phyloP scores from a whole-genome alignment of 352 stramenopile genomes.

The Elongisporangium undulatum region DNA sequence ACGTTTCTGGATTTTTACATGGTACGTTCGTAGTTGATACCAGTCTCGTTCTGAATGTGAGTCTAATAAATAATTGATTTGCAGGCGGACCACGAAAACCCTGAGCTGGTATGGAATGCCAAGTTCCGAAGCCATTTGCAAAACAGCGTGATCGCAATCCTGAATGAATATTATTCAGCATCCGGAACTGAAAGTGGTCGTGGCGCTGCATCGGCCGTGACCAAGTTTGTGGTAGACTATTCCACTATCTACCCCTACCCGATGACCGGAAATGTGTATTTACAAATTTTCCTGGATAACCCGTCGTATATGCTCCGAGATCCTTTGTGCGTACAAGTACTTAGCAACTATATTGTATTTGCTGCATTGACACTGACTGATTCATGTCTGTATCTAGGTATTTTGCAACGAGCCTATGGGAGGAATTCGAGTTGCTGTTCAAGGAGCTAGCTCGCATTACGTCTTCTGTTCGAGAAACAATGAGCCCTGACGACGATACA shows the following conservation, averaged over 20 bases:
- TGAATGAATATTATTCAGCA: constrained; percentile 74
- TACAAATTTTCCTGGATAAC: constrained; percentile 91
- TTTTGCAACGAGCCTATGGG: constrained; percentile 75
- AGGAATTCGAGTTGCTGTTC: constrained; percentile 74
- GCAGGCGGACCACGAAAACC: constrained; percentile 88
- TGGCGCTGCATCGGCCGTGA: constrained; percentile 33
- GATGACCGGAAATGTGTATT: constrained; percentile 86
- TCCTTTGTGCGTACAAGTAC: constrained; percentile 60
- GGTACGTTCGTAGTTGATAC: constrained; percentile 18
- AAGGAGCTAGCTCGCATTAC: constrained; percentile 64
- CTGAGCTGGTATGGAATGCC: constrained; percentile 93
- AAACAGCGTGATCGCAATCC: constrained; percentile 56
- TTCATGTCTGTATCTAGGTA: constrained; percentile 26
- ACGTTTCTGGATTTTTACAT: constrained; percentile 57
- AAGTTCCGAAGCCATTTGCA: constrained; percentile 84
- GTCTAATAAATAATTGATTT: constrained; percentile 21
- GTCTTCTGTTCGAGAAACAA: constrained; percentile 51
- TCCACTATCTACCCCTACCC: constrained; percentile 60
- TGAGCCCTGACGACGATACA: constrained; percentile 60
- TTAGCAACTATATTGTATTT: background rate
- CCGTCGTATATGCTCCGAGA: constrained; percentile 91
- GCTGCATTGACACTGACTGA: background rate
- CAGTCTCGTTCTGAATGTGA: background rate
- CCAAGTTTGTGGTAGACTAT: constrained; percentile 75
- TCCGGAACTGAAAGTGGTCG: constrained; percentile 39